A percentile compares a stretch with the other conserved stretches of the same genome.
These are phyloP conservation scores for Ophiostoma sp. DNA, from an alignment of 2,329 filamentous ascomycete species.

Conservation along the genomic window DNA sequence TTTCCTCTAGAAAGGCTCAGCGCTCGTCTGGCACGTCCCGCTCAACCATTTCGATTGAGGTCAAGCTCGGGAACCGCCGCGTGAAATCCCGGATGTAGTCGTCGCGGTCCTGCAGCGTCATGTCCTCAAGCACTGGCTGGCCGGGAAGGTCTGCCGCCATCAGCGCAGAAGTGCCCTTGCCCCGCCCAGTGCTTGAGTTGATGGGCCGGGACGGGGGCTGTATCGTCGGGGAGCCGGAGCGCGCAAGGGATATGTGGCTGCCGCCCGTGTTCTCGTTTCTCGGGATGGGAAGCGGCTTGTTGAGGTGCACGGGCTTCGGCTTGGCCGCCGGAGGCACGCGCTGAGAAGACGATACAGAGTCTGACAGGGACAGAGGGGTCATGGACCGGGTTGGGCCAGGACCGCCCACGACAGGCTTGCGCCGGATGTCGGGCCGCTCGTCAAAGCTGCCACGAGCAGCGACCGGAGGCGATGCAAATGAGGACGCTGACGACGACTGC, in stretches of 20 bases:
- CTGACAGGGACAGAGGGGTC: constrained; percentile 25
- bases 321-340: constrained; percentile 39
- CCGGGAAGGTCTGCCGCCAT: constrained; percentile 44
- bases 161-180: constrained; percentile 31
- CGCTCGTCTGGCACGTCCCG: constrained; percentile 48
- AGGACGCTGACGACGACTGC: constrained; percentile 27
- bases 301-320: constrained; percentile 57
- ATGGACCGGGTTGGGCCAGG: neutral
- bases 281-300: constrained; percentile 36
- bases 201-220: constrained; percentile 23
- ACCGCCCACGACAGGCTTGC: constrained; percentile 22
- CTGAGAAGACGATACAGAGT: constrained; percentile 35
- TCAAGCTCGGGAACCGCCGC: constrained; percentile 79
- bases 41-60: constrained; percentile 83
- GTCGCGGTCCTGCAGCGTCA: constrained; percentile 54
- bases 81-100: constrained; percentile 69
- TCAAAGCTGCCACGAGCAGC: constrained; percentile 25
- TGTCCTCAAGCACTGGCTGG: constrained; percentile 45
- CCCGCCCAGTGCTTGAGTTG: neutral
- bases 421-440: constrained; percentile 13
- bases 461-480: neutral
- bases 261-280: constrained; percentile 11
- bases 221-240: constrained; percentile 40
- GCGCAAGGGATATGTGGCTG: constrained; percentile 22
- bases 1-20: neutral